Evolutionary conservation across 441 rosid genomes (phyloP).

Genomic region (Euphorbia celastroides): DNA sequence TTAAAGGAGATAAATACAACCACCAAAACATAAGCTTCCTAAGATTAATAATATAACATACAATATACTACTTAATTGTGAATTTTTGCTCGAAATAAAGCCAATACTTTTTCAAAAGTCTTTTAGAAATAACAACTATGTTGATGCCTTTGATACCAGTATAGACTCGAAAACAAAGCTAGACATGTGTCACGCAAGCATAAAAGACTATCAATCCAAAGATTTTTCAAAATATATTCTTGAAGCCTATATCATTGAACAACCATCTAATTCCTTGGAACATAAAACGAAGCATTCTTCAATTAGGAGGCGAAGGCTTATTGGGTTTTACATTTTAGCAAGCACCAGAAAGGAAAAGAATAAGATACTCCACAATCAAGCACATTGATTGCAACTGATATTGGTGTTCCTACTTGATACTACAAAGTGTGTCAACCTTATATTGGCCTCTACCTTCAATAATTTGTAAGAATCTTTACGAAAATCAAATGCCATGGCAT

Average conservation of each 20-base stretch:
- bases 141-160: too few species aligned
- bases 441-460: neutral
- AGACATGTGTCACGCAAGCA: neutral
- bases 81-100: neutral
- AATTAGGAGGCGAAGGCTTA: neutral
- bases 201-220: neutral
- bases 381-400: neutral
- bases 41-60: neutral
- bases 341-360: neutral
- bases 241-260: neutral
- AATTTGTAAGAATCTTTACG: neutral
- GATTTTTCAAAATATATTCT: neutral
- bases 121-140: neutral
- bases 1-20: neutral
- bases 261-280: neutral
- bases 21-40: neutral
- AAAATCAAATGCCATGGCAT: neutral
- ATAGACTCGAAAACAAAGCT: too few species aligned
- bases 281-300: neutral
- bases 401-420: neutral
- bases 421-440: neutral
- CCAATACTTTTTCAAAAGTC: too few species aligned
- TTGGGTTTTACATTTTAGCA: neutral
- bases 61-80: neutral
- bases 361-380: slow-evolving; percentile 2